A percentile compares a stretch with the other conserved stretches of the same genome.
These are phyloP conservation scores for Colletotrichum camelliae DNA, from an alignment of 2,329 filamentous ascomycete genomes.

Conservation along the genomic window DNA sequence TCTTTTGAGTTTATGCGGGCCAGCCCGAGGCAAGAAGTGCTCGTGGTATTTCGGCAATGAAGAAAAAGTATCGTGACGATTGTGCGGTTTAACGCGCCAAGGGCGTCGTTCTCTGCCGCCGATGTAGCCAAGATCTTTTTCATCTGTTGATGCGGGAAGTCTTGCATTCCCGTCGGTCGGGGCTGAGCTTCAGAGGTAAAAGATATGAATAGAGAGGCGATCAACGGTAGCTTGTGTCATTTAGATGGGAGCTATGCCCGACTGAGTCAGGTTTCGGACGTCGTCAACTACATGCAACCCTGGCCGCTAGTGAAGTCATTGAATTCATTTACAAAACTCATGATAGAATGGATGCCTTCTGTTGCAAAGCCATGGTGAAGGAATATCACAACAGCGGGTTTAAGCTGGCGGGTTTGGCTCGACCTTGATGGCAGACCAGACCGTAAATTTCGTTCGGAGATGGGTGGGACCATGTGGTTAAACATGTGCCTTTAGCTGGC, in stretches of 20 bases:
- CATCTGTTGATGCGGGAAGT: not conserved
- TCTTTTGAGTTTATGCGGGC: conserved; percentile 7
- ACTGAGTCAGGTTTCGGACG: not conserved
- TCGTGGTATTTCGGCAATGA: not conserved
- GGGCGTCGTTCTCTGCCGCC: not conserved
- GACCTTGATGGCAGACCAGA: not conserved
- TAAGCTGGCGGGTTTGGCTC: rapidly evolving
- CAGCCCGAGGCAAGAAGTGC: not conserved
- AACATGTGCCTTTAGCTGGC: not conserved
- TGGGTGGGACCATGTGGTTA: not conserved
- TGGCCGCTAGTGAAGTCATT: not conserved
- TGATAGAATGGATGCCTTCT: not conserved
- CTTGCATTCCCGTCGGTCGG: not conserved
- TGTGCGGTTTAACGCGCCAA: not conserved
- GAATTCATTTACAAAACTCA: not conserved
- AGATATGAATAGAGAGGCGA: not conserved
- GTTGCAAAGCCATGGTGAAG: rapidly evolving
- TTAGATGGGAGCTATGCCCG: not conserved
- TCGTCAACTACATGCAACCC: not conserved
- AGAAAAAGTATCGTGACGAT: not conserved
- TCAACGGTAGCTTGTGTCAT: not conserved
- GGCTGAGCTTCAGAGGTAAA: not conserved
- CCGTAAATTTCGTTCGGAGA: not conserved
- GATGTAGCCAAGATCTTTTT: not conserved
- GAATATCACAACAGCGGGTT: not conserved